These are phyloP conservation scores for Oldenlandia corymbosa DNA, from an alignment of 257 asterid genomes.

Conservation along the genomic window DNA sequence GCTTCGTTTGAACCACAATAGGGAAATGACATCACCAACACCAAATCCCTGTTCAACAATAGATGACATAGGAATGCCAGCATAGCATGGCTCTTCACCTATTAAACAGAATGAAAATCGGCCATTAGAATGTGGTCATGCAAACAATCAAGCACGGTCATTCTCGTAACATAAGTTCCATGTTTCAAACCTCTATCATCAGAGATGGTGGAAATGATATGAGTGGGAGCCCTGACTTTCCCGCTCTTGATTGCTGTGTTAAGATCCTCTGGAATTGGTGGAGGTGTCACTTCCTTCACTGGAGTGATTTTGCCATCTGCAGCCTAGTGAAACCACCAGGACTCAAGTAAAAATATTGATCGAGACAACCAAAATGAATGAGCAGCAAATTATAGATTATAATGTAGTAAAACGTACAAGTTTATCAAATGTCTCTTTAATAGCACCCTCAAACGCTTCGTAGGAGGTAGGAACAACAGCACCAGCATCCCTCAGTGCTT, in stretches of 20 bases:
- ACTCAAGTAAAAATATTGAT: constrained; percentile 12
- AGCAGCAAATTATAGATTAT: constrained; percentile 5
- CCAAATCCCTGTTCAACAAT: constrained; percentile 95
- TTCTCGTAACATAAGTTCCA: constrained; percentile 2
- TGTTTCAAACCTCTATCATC: constrained; percentile 84
- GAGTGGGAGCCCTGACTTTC: constrained; percentile 98
- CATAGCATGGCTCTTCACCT: constrained; percentile 98
- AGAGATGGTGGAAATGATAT: constrained; percentile 93
- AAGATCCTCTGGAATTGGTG: constrained; percentile 99
- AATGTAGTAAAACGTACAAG: constrained; percentile 39
- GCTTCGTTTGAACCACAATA: constrained; percentile 97
- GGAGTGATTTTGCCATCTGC: constrained; percentile 69
- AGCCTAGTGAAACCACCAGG: constrained; percentile 37
- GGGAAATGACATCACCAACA: constrained; percentile 95
- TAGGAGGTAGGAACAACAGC: constrained; percentile 97
- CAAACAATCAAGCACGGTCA: background rate
- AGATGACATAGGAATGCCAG: constrained; percentile 97
- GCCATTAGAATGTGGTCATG: constrained; percentile 6
- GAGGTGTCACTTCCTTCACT: constrained; percentile 82
- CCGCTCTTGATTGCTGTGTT: constrained; percentile 88
- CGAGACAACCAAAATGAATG: constrained; percentile 2
- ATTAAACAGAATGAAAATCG: constrained; percentile 24
- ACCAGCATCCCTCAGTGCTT: constrained; percentile 91
- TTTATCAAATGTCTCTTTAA: constrained; percentile 72
- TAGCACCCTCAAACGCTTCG: constrained; percentile 85